Conservation (phyloP, 371 early-diverging fungal genomes). For the Blakeslea trispora region DNA sequence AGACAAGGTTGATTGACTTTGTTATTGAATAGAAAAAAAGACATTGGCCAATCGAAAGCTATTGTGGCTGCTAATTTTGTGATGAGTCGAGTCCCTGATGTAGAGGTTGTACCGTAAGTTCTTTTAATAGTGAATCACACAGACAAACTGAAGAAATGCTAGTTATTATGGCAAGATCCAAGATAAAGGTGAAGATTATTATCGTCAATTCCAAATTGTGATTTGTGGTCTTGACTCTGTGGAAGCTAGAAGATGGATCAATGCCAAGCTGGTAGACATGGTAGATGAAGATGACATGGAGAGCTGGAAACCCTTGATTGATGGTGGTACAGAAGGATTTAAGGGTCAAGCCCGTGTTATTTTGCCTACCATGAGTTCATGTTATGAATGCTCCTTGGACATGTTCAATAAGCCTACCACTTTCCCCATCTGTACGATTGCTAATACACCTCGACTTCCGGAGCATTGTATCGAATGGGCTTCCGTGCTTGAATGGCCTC, state of each 20-base stretch:
- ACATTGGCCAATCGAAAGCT: constrained; percentile 85
- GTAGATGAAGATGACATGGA: constrained; percentile 67
- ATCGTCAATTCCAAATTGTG: constrained; percentile 82
- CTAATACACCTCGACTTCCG: constrained; percentile 93
- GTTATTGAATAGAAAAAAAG: constrained; percentile 52
- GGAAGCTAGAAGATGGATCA: constrained; percentile 97
- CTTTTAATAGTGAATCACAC: background rate
- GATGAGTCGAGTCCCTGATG: constrained; percentile 79
- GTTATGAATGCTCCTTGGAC: constrained; percentile 85
- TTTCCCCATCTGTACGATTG: constrained; percentile 99
- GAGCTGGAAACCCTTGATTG: constrained; percentile 84
- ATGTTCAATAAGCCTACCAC: constrained; percentile 82
- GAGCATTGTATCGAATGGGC: constrained; percentile 99
- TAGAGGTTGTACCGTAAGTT: constrained; percentile 80
- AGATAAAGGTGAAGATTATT: constrained; percentile 93
- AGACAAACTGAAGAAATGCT: background rate
- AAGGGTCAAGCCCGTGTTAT: constrained; percentile 95
- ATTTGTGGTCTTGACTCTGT: constrained; percentile 95
- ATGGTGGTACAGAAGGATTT: constrained; percentile 97
- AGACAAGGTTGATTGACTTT: too few relatives aligned
- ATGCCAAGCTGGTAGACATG: constrained; percentile 82
- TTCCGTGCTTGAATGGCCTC: constrained; percentile 90
- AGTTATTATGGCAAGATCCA: constrained; percentile 88
- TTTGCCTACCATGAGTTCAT: constrained; percentile 76
- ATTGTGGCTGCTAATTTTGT: constrained; percentile 90